A percentile compares a stretch with the other conserved stretches of the same genome.
phyloP scores from a whole-genome alignment of 768 basidiomycete species.

The Mycena indigotica region DNA sequence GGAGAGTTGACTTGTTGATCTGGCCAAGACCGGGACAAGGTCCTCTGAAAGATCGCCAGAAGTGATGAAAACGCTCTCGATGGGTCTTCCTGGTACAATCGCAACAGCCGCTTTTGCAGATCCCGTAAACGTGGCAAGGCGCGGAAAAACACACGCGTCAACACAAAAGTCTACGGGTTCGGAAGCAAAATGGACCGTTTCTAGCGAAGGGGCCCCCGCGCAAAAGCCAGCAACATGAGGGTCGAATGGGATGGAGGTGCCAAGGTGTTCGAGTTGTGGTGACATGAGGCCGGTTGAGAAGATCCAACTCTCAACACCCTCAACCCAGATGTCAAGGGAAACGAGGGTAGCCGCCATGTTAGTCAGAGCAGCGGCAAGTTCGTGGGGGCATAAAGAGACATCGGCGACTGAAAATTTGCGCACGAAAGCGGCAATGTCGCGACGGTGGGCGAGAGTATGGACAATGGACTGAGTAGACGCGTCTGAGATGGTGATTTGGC shows the following conservation, averaged over 20 bases:
- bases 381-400: slow-evolving; percentile 39
- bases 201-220: slow-evolving; percentile 51
- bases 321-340: slow-evolving; percentile 58
- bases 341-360: slow-evolving; percentile 64
- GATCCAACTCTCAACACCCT: slow-evolving; percentile 57
- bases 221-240: slow-evolving; percentile 61
- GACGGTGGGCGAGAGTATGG: slow-evolving; percentile 55
- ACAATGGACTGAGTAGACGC: slow-evolving; percentile 49
- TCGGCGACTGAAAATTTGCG: slow-evolving; percentile 61
- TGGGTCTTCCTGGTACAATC: slow-evolving; percentile 67
- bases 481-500: slow-evolving; percentile 51
- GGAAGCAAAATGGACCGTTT: slow-evolving; percentile 54
- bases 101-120: slow-evolving; percentile 55
- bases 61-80: slow-evolving; percentile 62
- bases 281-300: slow-evolving; percentile 42
- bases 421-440: slow-evolving; percentile 62
- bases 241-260: slow-evolving; percentile 66
- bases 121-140: slow-evolving; percentile 61
- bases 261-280: slow-evolving; percentile 54
- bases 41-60: slow-evolving; percentile 62
- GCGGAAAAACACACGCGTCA: slow-evolving; percentile 38
- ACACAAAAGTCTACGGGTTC: slow-evolving; percentile 39
- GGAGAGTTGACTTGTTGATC: slow-evolving; percentile 51
- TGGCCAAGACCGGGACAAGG: slow-evolving; percentile 53
- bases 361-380: slow-evolving; percentile 54